These are phyloP conservation scores for Jimgerdemannia lactiflua DNA, from an alignment of 192 early-diverging fungal genomes.

Conservation along the genomic window DNA sequence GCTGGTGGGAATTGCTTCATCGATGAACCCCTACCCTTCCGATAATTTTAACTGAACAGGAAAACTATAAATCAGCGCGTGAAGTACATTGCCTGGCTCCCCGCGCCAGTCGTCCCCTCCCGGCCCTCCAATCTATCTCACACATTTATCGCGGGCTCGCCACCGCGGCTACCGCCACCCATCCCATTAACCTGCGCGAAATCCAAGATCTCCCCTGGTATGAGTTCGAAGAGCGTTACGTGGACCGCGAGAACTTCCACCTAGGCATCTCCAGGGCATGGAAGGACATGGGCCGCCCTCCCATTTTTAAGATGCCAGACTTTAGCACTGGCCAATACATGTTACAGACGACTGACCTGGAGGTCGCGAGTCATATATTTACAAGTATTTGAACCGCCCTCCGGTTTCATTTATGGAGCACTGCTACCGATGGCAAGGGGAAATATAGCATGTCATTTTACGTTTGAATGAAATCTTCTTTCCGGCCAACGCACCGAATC, in stretches of 20 bases:
- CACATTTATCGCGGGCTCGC: too few relatives aligned
- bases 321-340: neutral
- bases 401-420: neutral
- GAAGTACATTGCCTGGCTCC: too few relatives aligned
- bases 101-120: too few relatives aligned
- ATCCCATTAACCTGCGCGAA: too few relatives aligned
- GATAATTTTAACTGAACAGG: too few relatives aligned
- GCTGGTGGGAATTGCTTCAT: too few relatives aligned
- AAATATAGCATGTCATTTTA: neutral
- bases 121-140: too few relatives aligned
- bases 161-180: too few relatives aligned
- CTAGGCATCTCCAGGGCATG: neutral
- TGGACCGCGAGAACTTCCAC: neutral
- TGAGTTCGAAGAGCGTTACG: too few relatives aligned
- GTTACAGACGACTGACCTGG: neutral
- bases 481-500: neutral
- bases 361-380: neutral
- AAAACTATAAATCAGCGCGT: too few relatives aligned
- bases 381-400: neutral
- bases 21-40: too few relatives aligned
- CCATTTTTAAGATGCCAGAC: neutral
- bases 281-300: neutral
- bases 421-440: slow-evolving; percentile 6
- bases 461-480: neutral
- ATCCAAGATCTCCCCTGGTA: too few relatives aligned